Conservation (phyloP, 345 rosid species). For the Aethionema arabicum region DNA sequence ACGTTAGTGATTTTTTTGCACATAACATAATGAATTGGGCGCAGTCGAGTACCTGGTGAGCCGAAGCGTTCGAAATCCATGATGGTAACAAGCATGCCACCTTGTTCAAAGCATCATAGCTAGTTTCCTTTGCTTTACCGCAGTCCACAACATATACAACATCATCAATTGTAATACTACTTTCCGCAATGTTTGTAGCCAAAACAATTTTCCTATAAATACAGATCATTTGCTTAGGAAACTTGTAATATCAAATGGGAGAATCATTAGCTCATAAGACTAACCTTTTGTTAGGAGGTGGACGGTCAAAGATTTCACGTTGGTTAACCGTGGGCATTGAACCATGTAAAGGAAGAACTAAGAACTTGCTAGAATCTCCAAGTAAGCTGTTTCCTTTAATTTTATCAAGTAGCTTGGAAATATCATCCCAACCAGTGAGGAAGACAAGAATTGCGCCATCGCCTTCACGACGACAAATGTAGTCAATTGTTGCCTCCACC, state of each 20-base stretch:
- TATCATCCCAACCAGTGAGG: constrained; percentile 98
- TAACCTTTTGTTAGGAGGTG: constrained; percentile 71
- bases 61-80: constrained; percentile 98
- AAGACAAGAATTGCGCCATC: constrained; percentile 94
- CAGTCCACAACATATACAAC: constrained; percentile 95
- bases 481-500: constrained; percentile 79
- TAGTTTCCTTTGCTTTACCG: constrained; percentile 96
- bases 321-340: constrained; percentile 92
- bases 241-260: constrained; percentile 4
- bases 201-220: constrained; percentile 82
- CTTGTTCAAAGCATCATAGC: constrained; percentile 97
- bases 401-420: constrained; percentile 76
- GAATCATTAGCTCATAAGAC: constrained; percentile 24
- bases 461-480: constrained; percentile 75
- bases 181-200: constrained; percentile 97
- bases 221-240: background rate
- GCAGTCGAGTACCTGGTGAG: constrained; percentile 64
- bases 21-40: background rate
- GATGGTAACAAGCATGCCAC: constrained; percentile 92
- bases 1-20: constrained; percentile 1
- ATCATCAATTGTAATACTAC: constrained; percentile 96
- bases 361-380: constrained; percentile 74
- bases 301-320: constrained; percentile 83
- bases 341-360: constrained; percentile 90
- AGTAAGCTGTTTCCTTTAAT: constrained; percentile 68